These are phyloP conservation scores for Pythium folliculosum DNA, from an alignment of 352 stramenopile genomes.

Conservation along the genomic window DNA sequence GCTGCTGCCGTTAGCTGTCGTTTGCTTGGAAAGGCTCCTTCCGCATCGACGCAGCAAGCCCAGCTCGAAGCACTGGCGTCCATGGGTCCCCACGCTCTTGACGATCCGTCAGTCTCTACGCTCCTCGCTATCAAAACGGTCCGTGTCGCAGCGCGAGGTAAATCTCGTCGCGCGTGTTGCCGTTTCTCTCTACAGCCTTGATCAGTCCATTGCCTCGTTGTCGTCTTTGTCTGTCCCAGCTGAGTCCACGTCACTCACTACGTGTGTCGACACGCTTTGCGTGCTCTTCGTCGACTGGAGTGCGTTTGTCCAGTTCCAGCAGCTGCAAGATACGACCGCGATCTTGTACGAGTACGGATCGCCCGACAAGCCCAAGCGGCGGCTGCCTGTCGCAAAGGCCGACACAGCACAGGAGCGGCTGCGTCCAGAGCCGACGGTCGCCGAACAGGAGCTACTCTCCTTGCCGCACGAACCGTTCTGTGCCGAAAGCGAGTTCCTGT, in stretches of 20 bases:
- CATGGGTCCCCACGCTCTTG: constrained; percentile 1
- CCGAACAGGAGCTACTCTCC: constrained; percentile 17
- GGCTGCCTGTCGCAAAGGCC: background rate
- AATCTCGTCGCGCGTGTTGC: background rate
- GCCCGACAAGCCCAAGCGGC: constrained; percentile 2
- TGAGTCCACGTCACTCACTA: constrained; percentile 9
- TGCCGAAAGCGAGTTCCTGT: constrained; percentile 46
- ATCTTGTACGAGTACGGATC: constrained; percentile 31
- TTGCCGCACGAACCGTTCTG: constrained; percentile 36
- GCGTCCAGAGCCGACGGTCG: constrained; percentile 15
- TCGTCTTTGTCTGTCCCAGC: background rate
- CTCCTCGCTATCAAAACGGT: background rate
- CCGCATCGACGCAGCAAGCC: background rate
- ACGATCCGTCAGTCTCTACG: background rate
- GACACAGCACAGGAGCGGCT: background rate
- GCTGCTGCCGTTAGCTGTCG: constrained; percentile 17
- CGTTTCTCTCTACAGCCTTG: constrained; percentile 8
- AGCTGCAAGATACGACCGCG: constrained; percentile 42
- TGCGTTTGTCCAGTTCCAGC: constrained; percentile 52
- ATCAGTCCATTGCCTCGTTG: constrained; percentile 10
- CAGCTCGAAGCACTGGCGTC: background rate
- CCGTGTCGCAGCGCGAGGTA: background rate
- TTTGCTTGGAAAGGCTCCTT: constrained; percentile 3
- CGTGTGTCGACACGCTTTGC: background rate
- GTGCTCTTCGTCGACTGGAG: constrained; percentile 46